Evolutionary conservation across 2,329 filamentous ascomycete genomes (phyloP), one percentile per base, ranked within the genome.

Genomic region (Verticillium isaacii): DNA sequence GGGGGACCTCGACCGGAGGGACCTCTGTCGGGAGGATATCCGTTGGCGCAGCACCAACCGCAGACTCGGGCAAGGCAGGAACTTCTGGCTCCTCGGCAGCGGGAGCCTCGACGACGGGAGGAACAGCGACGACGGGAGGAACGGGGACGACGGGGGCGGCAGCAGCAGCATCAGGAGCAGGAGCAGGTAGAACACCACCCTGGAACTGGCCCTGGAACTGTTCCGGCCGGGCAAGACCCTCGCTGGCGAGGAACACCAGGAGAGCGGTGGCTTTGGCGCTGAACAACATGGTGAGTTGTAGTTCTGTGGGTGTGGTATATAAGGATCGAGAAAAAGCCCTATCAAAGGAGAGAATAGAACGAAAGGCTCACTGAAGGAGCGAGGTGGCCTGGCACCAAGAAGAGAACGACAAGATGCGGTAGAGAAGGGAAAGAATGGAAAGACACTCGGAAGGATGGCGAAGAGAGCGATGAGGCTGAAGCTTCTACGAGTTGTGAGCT

Each of bases 301-400:
- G n/a, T 39, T 39, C 34, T 23, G 36, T 39, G 56, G 25, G 29
- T 56, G 17, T 23, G 7, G 12, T 37, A 14, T 36, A 19, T 36
- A 36, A 29, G 23, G 32, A 34, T 57, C 5, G 25, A 11, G 9
- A 37, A 37, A 58, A 39, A 9, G 56, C 23, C 56, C 56, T 58
- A 41, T 58, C 56, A 41, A 58, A 58, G 56, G 56, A 45, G 32
- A 29, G 57, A 32, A 50, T 50, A 23, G 39, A 58, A 58, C 12
- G 37, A 50, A 58, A 41, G 23, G 57, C 57, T 50, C 57, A 41
- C 57, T 41, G 37, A 19, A 58, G 57, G 57, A 58, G 57, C 57
- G 57, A 37, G 57, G 57, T 58, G 57, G 23, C 57, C 57, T 58
- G 37, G 57, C 57, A 58, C 57, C 57, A 29, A 58, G 57, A 58